Base-by-base conservation (phyloP, 805 yeast genomes). In the Ogataea nakhonphanomensis region DNA sequence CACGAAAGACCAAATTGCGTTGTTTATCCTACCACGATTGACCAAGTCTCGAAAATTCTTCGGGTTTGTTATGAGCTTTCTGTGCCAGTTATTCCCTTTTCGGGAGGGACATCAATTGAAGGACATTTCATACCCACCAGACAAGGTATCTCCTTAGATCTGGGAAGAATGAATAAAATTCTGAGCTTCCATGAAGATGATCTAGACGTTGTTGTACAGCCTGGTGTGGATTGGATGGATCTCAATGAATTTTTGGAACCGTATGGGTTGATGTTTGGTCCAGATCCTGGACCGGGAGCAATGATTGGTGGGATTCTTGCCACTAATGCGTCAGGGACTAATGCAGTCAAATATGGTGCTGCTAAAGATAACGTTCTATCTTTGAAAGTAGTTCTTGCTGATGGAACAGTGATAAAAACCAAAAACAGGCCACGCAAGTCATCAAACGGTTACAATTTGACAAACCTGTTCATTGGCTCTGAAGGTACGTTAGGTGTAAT, bases 401-500 rank as follows among this genome's bases (percentile, higher is more conserved):
- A 85, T 61, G 93, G 95, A 1, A 79, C 88, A 1, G 65, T 85
- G 12, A 69, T 85, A 37, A 84, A 81, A 61, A 85, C 95, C 0
- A 77, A 77, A 51, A 79, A 74, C 48, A 70, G 93, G 57, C 88
- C 93, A 3, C 71, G 84, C 51, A 84, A 85, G 54, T 75, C 88
- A 2, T 75, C 86, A 44, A 89, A 90, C 17, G 93, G 95, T 7
- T 84, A 84, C 57, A 84, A 83, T 53, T 65, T 84, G 56, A 85
- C 84, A 35, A 81, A 83, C n/a, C 59, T 84, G 43, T 82, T 84
- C 55, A 67, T 81, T 37, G 93, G 95, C 0, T 71, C 83, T 31
- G 93, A 85, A 53, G 93, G 95, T 7, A 84, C 95, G 0, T 60
- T 85, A 39, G 95, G 93, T 2, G 71, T 85, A 12, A 78, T 84